A percentile compares a stretch with the other conserved stretches of the same genome.
Evolutionary conservation across 164 flowering plant genomes (phyloP).

Genomic region (Echeveria elegans): DNA sequence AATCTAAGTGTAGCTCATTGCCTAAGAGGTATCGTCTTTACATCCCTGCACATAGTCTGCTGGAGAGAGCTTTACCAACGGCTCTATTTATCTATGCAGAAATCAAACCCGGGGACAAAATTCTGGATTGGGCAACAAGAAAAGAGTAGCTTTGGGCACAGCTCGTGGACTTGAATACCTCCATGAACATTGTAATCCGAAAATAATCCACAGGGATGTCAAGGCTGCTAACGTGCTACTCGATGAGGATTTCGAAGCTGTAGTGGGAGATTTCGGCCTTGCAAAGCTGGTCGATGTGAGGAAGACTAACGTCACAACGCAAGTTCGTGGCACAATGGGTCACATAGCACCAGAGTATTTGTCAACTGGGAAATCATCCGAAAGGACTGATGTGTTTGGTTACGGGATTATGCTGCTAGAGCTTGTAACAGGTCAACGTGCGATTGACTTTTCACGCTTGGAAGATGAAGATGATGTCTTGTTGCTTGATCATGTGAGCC

Average conservation of each 20-base stretch:
- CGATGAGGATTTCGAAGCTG: slow-evolving; percentile 89
- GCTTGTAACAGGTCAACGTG: slow-evolving; percentile 87
- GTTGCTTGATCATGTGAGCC: slow-evolving; percentile 88
- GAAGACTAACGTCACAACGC: slow-evolving; percentile 79
- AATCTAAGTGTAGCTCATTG: too few species aligned
- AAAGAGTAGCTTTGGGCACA: too few species aligned
- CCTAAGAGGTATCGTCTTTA: slow-evolving; percentile 38
- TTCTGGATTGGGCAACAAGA: too few species aligned
- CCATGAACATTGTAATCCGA: too few species aligned
- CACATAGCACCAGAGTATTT: too few species aligned
- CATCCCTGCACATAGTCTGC: too few species aligned
- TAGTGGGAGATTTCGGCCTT: slow-evolving; percentile 92
- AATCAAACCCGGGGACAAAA: too few species aligned
- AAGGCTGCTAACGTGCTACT: slow-evolving; percentile 65
- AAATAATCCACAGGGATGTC: slow-evolving; percentile 91
- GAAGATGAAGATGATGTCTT: slow-evolving; percentile 91
- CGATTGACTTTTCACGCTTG: slow-evolving; percentile 84
- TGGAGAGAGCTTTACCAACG: too few species aligned
- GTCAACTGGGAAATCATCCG: slow-evolving; percentile 96
- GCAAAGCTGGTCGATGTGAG: slow-evolving; percentile 87
- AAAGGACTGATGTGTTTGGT: slow-evolving; percentile 87
- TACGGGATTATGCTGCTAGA: slow-evolving; percentile 95
- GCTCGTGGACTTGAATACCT: too few species aligned
- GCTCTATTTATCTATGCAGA: too few species aligned
- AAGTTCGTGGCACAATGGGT: slow-evolving; percentile 94